Percentiles rank a stretch among this genome's conserved stretches.
phyloP scores from a whole-genome alignment of 208 protist genomes.

The Phytomonas francai region DNA sequence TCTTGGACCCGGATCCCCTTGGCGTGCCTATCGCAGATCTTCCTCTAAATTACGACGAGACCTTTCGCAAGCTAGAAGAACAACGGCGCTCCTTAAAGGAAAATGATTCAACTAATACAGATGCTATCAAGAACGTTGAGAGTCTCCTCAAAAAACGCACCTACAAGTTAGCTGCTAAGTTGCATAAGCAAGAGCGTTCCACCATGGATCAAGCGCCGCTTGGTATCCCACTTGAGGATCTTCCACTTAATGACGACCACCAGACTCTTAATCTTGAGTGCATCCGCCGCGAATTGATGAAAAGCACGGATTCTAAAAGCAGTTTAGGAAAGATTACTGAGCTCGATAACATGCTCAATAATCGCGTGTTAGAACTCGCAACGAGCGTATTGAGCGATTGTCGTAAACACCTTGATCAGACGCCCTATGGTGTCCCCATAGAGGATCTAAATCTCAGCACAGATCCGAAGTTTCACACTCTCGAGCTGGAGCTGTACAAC shows the following conservation, averaged over 20 bases:
- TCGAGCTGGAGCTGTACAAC: slow-evolving; percentile 23
- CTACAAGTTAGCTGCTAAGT: slow-evolving; percentile 40
- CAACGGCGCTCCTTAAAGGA: slow-evolving; percentile 22
- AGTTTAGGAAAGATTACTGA: slow-evolving; percentile 44
- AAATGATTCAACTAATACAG: slow-evolving; percentile 5
- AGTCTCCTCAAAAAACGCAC: slow-evolving; percentile 38
- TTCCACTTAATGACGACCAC: slow-evolving; percentile 30
- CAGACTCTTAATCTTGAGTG: slow-evolving; percentile 19
- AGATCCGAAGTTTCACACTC: slow-evolving; percentile 34
- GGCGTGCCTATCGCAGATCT: slow-evolving; percentile 74
- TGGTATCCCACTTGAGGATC: slow-evolving; percentile 24
- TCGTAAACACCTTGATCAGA: slow-evolving; percentile 53
- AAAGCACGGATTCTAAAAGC: slow-evolving; percentile 13
- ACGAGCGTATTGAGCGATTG: slow-evolving; percentile 37
- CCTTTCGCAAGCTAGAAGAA: slow-evolving; percentile 60
- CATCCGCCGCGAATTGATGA: slow-evolving; percentile 22
- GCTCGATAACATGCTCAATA: slow-evolving; percentile 54
- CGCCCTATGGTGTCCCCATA: slow-evolving; percentile 29
- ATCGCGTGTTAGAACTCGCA: slow-evolving; percentile 36
- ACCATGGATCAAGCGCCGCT: slow-evolving; percentile 32
- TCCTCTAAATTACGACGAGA: slow-evolving; percentile 61
- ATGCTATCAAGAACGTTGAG: slow-evolving; percentile 22
- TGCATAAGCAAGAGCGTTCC: slow-evolving; percentile 29
- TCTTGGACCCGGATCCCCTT: slow-evolving; percentile 77
- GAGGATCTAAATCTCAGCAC: slow-evolving; percentile 24